A percentile compares a stretch with the other conserved stretches of the same genome.
phyloP scores from a whole-genome alignment of 108 stramenopile genomes.

The Fragilaria crotonensis region DNA sequence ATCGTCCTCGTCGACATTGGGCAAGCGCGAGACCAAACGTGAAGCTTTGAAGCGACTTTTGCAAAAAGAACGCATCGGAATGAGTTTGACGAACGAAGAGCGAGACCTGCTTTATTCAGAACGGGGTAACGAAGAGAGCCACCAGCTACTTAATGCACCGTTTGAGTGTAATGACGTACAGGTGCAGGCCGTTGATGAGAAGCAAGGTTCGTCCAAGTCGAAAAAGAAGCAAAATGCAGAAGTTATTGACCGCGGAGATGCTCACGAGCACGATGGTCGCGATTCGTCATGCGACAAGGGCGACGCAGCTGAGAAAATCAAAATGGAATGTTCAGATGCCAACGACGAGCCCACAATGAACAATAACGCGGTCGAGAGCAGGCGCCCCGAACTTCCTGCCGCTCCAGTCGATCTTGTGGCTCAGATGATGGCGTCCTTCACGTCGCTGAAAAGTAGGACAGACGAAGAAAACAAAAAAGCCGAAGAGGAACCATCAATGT shows the following conservation, averaged over 20 bases:
- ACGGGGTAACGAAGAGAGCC: too few species aligned
- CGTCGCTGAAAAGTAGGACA: conserved; percentile 26
- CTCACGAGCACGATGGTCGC: not conserved
- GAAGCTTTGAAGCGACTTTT: conserved; percentile 52
- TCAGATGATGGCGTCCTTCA: conserved; percentile 56
- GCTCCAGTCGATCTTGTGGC: conserved; percentile 32
- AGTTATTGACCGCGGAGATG: conserved; percentile 1
- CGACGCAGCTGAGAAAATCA: too few species aligned
- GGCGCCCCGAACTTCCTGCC: conserved; percentile 5
- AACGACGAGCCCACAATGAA: conserved; percentile 6
- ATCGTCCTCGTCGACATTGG: conserved; percentile 10
- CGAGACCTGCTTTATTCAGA: conserved; percentile 53
- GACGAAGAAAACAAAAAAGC: conserved; percentile 13
- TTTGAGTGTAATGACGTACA: too few species aligned
- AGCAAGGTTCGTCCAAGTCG: conserved; percentile 6
- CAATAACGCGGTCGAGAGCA: not conserved
- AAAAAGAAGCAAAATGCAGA: conserved; percentile 9
- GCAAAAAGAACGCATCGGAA: conserved; percentile 59
- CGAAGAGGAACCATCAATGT: conserved; percentile 20
- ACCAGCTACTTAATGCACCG: too few species aligned
- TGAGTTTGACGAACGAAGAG: conserved; percentile 61
- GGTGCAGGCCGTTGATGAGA: too few species aligned
- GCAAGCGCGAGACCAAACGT: conserved; percentile 46
- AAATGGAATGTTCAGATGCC: not conserved
- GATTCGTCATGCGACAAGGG: too few species aligned